A percentile compares a stretch with the other conserved stretches of the same genome.
Evolutionary conservation across 2,329 filamentous ascomycete species (phyloP).

Genomic region (Colletotrichum karsti): DNA sequence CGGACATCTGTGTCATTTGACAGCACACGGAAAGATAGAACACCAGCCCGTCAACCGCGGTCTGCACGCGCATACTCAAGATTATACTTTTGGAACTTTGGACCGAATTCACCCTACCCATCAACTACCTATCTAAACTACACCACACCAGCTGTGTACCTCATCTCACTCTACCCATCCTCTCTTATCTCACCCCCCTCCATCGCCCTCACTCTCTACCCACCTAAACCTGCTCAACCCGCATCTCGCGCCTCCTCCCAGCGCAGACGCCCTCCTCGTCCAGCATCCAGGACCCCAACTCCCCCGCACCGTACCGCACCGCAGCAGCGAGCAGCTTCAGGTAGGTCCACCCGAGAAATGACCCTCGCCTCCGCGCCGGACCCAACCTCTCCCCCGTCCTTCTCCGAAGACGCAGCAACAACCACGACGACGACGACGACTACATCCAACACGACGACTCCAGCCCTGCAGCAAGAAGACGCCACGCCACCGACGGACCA

Average conservation of each 20-base stretch:
- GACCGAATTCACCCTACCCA: not conserved
- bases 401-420: slow-evolving; percentile 23
- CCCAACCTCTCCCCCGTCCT: slow-evolving; percentile 25
- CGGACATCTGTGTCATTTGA: not conserved
- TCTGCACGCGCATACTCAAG: not conserved
- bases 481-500: slow-evolving; percentile 24
- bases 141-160: not conserved
- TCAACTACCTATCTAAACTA: not conserved
- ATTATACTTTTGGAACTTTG: not conserved
- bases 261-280: not conserved
- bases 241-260: not conserved
- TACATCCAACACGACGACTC: not conserved
- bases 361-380: slow-evolving; percentile 33
- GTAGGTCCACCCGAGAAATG: slow-evolving; percentile 26
- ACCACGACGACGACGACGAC: not conserved
- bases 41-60: not conserved
- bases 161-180: not conserved
- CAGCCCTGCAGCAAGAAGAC: slow-evolving; percentile 20
- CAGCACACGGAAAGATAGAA: not conserved
- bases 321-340: not conserved
- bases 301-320: not conserved
- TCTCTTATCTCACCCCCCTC: not conserved
- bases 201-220: not conserved
- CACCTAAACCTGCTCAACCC: not conserved
- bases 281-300: not conserved